Conservation (phyloP, 139 green algal species). For the Eudorina sp. region DNA sequence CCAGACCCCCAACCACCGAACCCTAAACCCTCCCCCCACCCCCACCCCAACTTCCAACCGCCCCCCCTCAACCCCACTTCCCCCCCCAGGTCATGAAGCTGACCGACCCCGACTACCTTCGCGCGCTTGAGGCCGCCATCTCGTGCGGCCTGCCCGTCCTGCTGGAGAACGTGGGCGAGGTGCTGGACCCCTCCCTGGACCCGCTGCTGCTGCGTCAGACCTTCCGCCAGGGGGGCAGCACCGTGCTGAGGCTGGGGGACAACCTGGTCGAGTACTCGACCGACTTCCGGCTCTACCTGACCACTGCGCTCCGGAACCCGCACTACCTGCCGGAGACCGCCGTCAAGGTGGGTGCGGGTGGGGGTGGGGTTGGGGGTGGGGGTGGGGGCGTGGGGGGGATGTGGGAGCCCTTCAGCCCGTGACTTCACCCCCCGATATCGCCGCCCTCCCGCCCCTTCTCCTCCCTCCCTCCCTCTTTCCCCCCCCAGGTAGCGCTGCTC, state of each 20-base stretch:
- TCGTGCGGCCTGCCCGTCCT: constrained; percentile 60
- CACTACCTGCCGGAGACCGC: constrained; percentile 83
- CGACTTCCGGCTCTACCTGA: constrained; percentile 81
- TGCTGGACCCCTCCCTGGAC: constrained; percentile 80
- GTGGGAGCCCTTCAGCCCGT: background rate
- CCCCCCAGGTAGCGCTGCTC: constrained; percentile 75
- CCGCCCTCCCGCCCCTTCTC: background rate
- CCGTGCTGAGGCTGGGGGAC: constrained; percentile 83
- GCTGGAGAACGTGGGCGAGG: constrained; percentile 50
- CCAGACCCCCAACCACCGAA: too few relatives aligned
- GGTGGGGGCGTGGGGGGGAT: background rate
- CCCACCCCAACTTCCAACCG: background rate
- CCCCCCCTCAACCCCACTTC: background rate
- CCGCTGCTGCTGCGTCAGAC: constrained; percentile 79
- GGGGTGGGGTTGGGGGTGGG: background rate
- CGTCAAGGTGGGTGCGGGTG: constrained; percentile 70
- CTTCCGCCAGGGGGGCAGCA: constrained; percentile 71
- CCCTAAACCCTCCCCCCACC: background rate
- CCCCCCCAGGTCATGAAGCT: constrained; percentile 70
- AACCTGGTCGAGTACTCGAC: constrained; percentile 79
- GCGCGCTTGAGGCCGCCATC: constrained; percentile 78
- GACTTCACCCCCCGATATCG: too few relatives aligned
- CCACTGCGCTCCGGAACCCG: constrained; percentile 79
- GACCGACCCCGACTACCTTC: constrained; percentile 80
- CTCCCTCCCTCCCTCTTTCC: background rate